Evolutionary conservation across 768 basidiomycete species (phyloP).

Genomic region (Austroboletus eburneus): DNA sequence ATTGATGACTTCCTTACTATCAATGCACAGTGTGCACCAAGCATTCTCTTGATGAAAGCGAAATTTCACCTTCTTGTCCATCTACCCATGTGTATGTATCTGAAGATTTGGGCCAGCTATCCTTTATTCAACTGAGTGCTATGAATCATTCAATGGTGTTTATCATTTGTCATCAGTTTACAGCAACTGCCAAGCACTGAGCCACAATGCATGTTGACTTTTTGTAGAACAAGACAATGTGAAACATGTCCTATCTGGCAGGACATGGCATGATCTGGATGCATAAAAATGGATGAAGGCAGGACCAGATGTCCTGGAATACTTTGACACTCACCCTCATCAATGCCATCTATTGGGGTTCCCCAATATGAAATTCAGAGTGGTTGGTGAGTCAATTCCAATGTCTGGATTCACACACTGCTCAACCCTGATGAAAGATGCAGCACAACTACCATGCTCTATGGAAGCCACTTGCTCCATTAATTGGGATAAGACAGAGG

Average conservation of each 20-base stretch:
- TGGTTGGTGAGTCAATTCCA: not conserved
- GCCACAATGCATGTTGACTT: conserved; percentile 15
- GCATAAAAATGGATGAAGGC: not conserved
- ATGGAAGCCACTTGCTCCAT: not conserved
- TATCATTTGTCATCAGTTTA: conserved; percentile 23
- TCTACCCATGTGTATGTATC: conserved; percentile 24
- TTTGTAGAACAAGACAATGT: not conserved
- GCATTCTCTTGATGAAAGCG: conserved; percentile 23
- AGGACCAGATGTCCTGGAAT: not conserved
- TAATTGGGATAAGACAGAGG: not conserved
- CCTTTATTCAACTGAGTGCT: conserved; percentile 27
- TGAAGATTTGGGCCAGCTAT: conserved; percentile 26
- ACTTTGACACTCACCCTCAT: not conserved
- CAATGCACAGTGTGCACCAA: conserved; percentile 20
- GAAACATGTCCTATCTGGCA: not conserved
- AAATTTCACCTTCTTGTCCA: conserved; percentile 33
- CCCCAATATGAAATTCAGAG: not conserved
- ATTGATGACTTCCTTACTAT: conserved; percentile 26
- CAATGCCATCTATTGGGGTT: not conserved
- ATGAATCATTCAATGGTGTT: conserved; percentile 28
- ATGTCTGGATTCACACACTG: not conserved
- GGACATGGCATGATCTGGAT: not conserved
- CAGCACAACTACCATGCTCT: not conserved
- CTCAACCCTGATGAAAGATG: not conserved
- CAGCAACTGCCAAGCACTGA: conserved; percentile 30